Base-by-base conservation (phyloP, 2,329 filamentous ascomycete genomes). In the Fusarium oxysporum region DNA sequence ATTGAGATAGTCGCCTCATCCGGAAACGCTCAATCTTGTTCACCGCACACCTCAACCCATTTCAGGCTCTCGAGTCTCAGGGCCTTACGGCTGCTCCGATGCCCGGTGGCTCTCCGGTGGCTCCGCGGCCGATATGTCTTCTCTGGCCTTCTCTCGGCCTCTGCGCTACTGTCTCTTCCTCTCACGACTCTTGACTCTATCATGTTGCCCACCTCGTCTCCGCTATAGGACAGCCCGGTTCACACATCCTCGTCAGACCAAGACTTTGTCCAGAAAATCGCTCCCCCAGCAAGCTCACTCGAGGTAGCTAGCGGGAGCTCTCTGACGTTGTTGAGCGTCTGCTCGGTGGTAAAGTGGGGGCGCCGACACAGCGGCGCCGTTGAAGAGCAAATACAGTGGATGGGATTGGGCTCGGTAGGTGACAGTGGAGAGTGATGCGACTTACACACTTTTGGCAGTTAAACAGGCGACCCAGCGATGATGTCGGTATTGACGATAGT, bases 301-400 rank as follows among this genome's bases (percentile, higher is more conserved):
- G 65, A 77, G 75, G 50, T 71, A 61, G 75, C 75, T 77, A 75
- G 73, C 33, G 66, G 59, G 62, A 76, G 74, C 72, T 72, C 37
- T 61, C 68, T 71, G 72, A 66, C 71, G 64, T 76, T 73, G 70
- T 69, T 75, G 72, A 75, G 62, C 41, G 57, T 32, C 47, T 57
- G 56, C 63, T 77, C 76, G 76, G 76, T 77, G 76, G 51, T 77
- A 77, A 75, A 76, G 75, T 77, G 76, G 75, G 63, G 62, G 68
- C 57, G 63, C 63, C 65, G 54, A 62, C 57, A 62, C 43, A 53
- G 60, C 71, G 59, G 62, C 57, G 55, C 64, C 70, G 65, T 71
- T 72, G 63, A 37, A 64, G 53, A 72, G 38, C 65, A 70, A 70
- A 66, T 72, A 48, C 60, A 62, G 51, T 68, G 70, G 63, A 63